Evolutionary conservation across 495 filamentous ascomycete genomes (phyloP).

Genomic region (Neurospora sp.): DNA sequence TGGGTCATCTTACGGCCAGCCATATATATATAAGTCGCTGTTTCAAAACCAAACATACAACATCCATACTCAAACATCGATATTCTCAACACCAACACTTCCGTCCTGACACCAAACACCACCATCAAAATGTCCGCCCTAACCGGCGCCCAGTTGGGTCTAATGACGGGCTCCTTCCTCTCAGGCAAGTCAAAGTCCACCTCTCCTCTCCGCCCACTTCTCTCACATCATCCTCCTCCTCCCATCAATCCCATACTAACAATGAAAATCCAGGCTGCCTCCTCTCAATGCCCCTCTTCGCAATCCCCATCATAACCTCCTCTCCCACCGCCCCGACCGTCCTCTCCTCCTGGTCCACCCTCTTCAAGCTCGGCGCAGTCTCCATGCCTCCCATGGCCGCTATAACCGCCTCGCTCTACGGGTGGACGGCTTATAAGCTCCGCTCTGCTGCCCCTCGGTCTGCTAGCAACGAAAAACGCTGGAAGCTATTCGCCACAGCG

Average conservation of each 20-base stretch:
- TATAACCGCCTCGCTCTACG: not conserved
- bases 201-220: not conserved
- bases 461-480: not conserved
- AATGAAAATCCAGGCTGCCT: not conserved
- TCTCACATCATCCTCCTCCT: not conserved
- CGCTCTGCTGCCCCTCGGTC: not conserved
- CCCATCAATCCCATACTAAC: not conserved
- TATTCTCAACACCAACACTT: not conserved
- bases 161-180: not conserved
- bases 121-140: not conserved
- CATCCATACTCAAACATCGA: not conserved
- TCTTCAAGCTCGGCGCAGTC: not conserved
- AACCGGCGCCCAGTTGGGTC: not conserved
- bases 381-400: not conserved
- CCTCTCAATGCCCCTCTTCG: not conserved
- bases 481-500: not conserved
- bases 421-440: not conserved
- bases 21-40: no score
- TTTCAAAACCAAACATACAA: not conserved
- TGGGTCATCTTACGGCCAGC: not conserved
- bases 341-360: not conserved
- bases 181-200: not conserved
- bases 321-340: not conserved
- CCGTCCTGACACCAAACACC: not conserved
- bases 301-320: not conserved